phyloP scores from a whole-genome alignment of 495 filamentous ascomycete genomes.

The Podospora anserina region DNA sequence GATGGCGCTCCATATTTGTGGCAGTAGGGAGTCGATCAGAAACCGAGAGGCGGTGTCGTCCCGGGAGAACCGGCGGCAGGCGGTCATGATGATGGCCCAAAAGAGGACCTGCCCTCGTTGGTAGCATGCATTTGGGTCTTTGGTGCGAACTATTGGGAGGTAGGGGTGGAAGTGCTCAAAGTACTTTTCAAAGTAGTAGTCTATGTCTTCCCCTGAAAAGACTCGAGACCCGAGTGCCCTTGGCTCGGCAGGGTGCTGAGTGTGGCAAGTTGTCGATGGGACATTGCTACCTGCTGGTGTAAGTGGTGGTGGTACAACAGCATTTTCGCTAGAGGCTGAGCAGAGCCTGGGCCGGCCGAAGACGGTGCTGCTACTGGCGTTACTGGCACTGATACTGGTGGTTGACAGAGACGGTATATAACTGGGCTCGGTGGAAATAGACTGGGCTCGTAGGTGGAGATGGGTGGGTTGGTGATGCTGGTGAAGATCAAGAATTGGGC shows the following conservation, averaged over 20 bases:
- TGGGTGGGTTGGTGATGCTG: slow-evolving; percentile 20
- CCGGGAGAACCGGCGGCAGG: slow-evolving; percentile 41
- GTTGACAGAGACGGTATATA: slow-evolving; percentile 19
- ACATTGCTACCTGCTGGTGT: slow-evolving; percentile 17
- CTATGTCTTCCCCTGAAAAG: slow-evolving; percentile 46
- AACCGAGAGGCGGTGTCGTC: slow-evolving; percentile 42
- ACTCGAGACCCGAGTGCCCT: slow-evolving; percentile 44
- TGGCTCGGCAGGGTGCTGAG: slow-evolving; percentile 30
- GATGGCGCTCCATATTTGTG: slow-evolving; percentile 37
- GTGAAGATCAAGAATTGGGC: slow-evolving; percentile 9
- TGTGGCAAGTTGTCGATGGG: slow-evolving; percentile 6
- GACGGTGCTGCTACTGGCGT: background rate
- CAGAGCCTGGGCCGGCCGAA: slow-evolving; percentile 20
- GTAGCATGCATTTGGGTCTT: slow-evolving; percentile 42
- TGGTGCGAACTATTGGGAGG: slow-evolving; percentile 39
- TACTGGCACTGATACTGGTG: background rate
- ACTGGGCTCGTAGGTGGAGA: slow-evolving; percentile 1
- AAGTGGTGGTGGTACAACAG: slow-evolving; percentile 7
- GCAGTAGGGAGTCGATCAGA: slow-evolving; percentile 37
- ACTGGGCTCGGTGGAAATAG: slow-evolving; percentile 6
- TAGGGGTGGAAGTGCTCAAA: slow-evolving; percentile 46
- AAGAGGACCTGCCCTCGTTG: slow-evolving; percentile 39
- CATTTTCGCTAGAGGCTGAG: slow-evolving; percentile 16
- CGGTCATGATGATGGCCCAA: slow-evolving; percentile 46
- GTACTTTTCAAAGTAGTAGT: slow-evolving; percentile 48